Base-by-base conservation (phyloP, 2,329 filamentous ascomycete genomes). In the Hysterium pulicare region DNA sequence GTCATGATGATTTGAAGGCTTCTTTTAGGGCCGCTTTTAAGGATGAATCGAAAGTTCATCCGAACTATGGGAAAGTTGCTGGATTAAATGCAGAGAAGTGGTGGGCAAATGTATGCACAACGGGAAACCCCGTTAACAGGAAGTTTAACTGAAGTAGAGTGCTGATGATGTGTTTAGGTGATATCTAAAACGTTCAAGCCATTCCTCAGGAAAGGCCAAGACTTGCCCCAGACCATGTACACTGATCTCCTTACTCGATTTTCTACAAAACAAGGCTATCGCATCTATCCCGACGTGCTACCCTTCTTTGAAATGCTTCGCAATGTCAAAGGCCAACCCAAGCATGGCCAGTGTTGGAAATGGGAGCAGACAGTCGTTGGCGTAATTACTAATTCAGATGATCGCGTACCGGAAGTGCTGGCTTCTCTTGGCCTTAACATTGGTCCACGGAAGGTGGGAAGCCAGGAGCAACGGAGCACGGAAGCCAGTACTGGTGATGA, bases 381-480 rank as follows among this genome's bases (percentile, higher is more conserved):
- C 20, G 68, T 84, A 5, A 71, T 84, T 38, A 80, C 79, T 9
- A 84, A 84, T 55, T 83, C 80, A 0, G 81, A 85, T 50, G 72
- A 78, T 54, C 70, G 81, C n/a, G 76, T 83, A 0, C 71, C 74
- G 0, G 60, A 61, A 20, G 71, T 84, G 17, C 59, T 84, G 3
- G 61, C 69, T 0, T 78, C 77, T 0, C 62, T 83, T 4, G 78
- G 76, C 1, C 51, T 84, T 21, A 59, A 55, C 2, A 66, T 82
- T 2, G 70, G 53, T 2, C 41, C 55, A 8, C 47, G 51, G 15
- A 48, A 53, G 15, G 37, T 55, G 2, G 55, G 50, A 1, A 16
- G 41, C 7, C 30, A 11, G n/a, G 20, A 41, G 2, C 26, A 50
- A 37, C 44, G 40, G 6, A 31, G 51, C 38, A 67, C 62, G 49